Base-by-base conservation (phyloP, 73 alveolate species). In the Paramecium sonneborni region DNA sequence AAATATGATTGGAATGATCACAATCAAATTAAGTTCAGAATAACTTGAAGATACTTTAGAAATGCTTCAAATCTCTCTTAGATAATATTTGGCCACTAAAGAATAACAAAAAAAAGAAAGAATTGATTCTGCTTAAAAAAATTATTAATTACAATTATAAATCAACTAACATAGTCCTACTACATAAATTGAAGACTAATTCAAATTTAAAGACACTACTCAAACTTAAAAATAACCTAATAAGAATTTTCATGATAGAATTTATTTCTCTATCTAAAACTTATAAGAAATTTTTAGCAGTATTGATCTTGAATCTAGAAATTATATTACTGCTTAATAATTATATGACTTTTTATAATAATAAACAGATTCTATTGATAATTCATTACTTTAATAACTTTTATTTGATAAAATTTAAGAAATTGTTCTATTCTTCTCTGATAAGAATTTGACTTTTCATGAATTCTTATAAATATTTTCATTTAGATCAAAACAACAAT, bases 171-270 rank as follows among this genome's bases (percentile, higher is more conserved):
- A 38, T 44, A 79, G 90, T 41, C 90, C 90, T 18, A 23, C 69
- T 4, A 38, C 69, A 5, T 79, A 79, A 6, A 21, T 30, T 21
- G 74, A 43, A 24, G 90, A 79, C 41, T 43, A 79, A 46, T 79
- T 79, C 32, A 43, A 44, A 79, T 79, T 79, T 24, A 79, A 79
- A 39, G 90, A 79, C 12, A 21, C 68, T 18, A 21, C 76, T 43
- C 18, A 79, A 23, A 79, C 26, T 6, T 21, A 30, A 30, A 79
- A 46, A 79, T 43, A 41, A 39, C 69, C 26, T 15, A 79, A 44
- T 43, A 79, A 46, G 15, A 41, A 26, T 26, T 79, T 79, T 79
- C 72, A 41, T 79, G 90, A 79, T 79, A 79, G 90, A 23, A 79
- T 62, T 43, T 79, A 43, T 28, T 79, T 79, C 24, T 41, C 76